Evolutionary conservation across 2,329 filamentous ascomycete species (phyloP).

Genomic region (Colletotrichum sublineola): DNA sequence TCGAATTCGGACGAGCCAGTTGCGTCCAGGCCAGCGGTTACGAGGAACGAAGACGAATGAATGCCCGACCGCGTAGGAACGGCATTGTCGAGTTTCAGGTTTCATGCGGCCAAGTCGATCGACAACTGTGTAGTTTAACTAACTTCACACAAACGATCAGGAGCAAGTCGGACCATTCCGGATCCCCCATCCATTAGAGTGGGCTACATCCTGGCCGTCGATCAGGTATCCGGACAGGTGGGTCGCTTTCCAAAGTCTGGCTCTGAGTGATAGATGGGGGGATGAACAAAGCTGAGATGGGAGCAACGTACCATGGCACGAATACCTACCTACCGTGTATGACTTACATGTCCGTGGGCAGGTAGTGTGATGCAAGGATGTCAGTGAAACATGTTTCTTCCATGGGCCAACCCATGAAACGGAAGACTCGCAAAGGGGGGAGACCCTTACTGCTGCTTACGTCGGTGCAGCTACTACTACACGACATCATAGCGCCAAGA

Average conservation of each 20-base stretch:
- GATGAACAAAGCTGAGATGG: constrained; percentile 13
- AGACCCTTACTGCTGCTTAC: constrained; percentile 4
- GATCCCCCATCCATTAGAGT: constrained; percentile 14
- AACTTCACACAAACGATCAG: background rate
- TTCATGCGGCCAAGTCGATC: background rate
- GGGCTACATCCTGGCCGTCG: constrained; percentile 12
- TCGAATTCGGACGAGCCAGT: background rate
- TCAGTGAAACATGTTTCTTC: constrained; percentile 37
- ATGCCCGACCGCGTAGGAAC: background rate
- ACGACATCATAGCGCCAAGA: constrained; percentile 29
- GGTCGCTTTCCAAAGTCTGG: background rate
- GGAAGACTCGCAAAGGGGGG: background rate
- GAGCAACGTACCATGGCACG: background rate
- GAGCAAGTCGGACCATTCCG: constrained; percentile 1
- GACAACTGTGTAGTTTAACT: too few species aligned
- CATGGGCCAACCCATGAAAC: constrained; percentile 35
- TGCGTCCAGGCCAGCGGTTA: background rate
- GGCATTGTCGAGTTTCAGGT: background rate
- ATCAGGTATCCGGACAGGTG: constrained; percentile 11
- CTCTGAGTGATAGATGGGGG: background rate
- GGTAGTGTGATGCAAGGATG: constrained; percentile 7
- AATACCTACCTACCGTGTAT: background rate
- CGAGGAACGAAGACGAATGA: background rate
- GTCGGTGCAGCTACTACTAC: background rate
- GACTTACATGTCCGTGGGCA: constrained; percentile 6